These are phyloP conservation scores for Wallacemonas sp. DNA, from an alignment of 208 protist genomes.

Conservation along the genomic window DNA sequence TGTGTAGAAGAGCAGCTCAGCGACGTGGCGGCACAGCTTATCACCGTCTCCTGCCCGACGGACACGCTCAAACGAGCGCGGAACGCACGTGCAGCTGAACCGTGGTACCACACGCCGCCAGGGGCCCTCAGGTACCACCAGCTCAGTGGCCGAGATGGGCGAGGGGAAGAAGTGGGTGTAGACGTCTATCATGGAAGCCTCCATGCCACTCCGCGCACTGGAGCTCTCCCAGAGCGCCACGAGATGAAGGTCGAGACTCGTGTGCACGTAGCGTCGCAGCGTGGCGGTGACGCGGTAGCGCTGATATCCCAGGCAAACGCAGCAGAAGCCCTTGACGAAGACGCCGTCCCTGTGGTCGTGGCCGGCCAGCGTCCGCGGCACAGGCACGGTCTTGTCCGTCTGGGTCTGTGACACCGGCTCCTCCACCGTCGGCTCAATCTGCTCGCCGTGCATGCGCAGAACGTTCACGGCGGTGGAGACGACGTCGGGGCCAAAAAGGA, in stretches of 20 bases:
- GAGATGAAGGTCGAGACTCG: slow-evolving; percentile 39
- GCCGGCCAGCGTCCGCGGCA: no score
- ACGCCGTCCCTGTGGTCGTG: no score
- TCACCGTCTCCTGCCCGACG: slow-evolving; percentile 32
- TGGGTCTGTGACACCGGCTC: no score
- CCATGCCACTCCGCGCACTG: neutral
- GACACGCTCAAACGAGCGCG: slow-evolving; percentile 45
- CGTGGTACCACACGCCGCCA: slow-evolving; percentile 46
- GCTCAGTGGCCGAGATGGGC: neutral
- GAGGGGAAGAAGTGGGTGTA: neutral
- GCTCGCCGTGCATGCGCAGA: neutral
- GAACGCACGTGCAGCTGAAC: slow-evolving; percentile 63
- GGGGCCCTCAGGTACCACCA: slow-evolving; percentile 8
- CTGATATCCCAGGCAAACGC: slow-evolving; percentile 50
- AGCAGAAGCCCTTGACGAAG: slow-evolving; percentile 63
- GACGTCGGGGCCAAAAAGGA: neutral
- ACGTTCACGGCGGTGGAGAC: slow-evolving; percentile 9
- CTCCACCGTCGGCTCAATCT: neutral
- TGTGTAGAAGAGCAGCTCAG: slow-evolving; percentile 73
- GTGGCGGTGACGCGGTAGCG: slow-evolving; percentile 43
- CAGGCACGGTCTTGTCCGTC: no score
- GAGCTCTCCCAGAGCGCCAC: slow-evolving; percentile 20
- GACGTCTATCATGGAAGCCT: slow-evolving; percentile 5
- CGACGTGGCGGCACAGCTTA: slow-evolving; percentile 72
- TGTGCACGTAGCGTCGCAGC: slow-evolving; percentile 60